Conservation (phyloP, 352 stramenopile genomes). For the Hyaloperonospora arabidopsidis region DNA sequence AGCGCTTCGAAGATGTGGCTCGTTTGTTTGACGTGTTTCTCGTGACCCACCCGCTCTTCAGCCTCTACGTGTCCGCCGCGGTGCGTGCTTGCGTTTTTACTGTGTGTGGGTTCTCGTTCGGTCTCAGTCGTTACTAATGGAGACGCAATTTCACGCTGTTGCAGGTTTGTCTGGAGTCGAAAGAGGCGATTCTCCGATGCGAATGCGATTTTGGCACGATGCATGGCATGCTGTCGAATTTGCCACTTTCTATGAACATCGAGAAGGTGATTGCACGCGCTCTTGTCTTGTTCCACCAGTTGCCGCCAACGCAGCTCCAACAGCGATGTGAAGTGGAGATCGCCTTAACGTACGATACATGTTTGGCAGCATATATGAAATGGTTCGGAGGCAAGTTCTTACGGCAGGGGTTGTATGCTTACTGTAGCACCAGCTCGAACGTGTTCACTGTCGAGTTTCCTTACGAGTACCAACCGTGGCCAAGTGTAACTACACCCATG, state of each 20-base stretch:
- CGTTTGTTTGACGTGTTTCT: conserved; percentile 91
- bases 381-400: background rate
- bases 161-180: conserved; percentile 48
- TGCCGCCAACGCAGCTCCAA: conserved; percentile 35
- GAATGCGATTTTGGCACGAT: conserved; percentile 75
- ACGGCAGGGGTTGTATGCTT: background rate
- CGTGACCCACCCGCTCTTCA: conserved; percentile 88
- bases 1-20: conserved; percentile 79
- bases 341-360: conserved; percentile 19
- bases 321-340: conserved; percentile 17
- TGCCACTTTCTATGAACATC: conserved; percentile 66
- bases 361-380: background rate
- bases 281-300: conserved; percentile 50
- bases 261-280: conserved; percentile 52
- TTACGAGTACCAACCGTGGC: conserved; percentile 32
- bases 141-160: background rate
- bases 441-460: conserved; percentile 38
- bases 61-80: conserved; percentile 85
- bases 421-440: conserved; percentile 9
- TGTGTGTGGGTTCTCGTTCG: background rate
- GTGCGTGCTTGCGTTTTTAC: conserved; percentile 20
- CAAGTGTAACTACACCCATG: conserved; percentile 20
- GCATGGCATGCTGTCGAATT: conserved; percentile 62
- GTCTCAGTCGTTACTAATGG: background rate
- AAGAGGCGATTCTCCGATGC: conserved; percentile 48